phyloP scores from a whole-genome alignment of 1,284 basidiomycete genomes.

The Ustilago crameri region DNA sequence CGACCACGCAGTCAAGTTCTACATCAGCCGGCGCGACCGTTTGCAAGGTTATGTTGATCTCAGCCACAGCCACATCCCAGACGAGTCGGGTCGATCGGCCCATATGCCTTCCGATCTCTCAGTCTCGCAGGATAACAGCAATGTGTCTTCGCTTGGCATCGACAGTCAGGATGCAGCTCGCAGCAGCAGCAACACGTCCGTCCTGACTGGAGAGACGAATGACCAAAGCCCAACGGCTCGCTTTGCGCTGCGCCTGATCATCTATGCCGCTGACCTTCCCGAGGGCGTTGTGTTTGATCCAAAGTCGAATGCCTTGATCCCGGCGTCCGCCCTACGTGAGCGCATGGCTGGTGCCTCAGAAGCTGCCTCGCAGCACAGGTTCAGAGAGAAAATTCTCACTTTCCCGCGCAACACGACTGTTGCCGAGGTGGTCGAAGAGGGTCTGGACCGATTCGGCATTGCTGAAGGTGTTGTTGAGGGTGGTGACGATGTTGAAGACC shows the following conservation, averaged over 20 bases:
- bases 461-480: constrained; percentile 95
- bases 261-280: constrained; percentile 88
- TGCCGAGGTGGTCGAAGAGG: constrained; percentile 92
- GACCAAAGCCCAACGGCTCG: constrained; percentile 72
- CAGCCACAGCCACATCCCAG: constrained; percentile 16
- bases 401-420: constrained; percentile 94
- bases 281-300: constrained; percentile 94
- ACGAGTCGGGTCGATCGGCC: constrained; percentile 31
- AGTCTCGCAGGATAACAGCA: constrained; percentile 41
- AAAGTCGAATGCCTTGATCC: constrained; percentile 85
- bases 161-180: constrained; percentile 30
- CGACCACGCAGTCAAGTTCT: constrained; percentile 95
- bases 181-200: constrained; percentile 42
- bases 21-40: constrained; percentile 74
- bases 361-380: constrained; percentile 18
- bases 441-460: constrained; percentile 90
- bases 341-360: constrained; percentile 24
- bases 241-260: constrained; percentile 85
- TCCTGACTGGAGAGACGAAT: constrained; percentile 36
- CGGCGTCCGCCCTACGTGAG: constrained; percentile 33
- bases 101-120: constrained; percentile 30
- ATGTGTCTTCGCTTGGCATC: constrained; percentile 35
- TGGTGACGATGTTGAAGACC: constrained; percentile 95
- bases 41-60: constrained; percentile 39
- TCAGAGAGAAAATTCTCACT: constrained; percentile 61